Evolutionary conservation across 225 moss, liverwort and hornwort species (phyloP).

Genomic region (Sphagnum tenellum): DNA sequence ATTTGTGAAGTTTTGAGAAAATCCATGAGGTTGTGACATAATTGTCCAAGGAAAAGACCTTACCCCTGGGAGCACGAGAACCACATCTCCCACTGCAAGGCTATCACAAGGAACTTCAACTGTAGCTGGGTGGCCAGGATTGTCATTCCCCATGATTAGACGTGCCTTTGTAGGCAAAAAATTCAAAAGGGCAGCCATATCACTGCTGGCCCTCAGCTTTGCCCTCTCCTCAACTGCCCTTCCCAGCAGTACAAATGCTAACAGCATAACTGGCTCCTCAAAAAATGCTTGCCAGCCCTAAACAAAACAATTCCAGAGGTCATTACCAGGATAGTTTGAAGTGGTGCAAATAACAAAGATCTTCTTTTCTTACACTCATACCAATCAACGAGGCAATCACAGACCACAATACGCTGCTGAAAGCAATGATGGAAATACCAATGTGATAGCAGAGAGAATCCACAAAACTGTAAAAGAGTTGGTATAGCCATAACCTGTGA

Average conservation of each 20-base stretch:
- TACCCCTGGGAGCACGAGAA: slow-evolving; percentile 97
- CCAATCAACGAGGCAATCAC: too few relatives aligned
- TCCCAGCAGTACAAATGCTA: slow-evolving; percentile 92
- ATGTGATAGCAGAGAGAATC: too few relatives aligned
- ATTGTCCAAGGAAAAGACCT: slow-evolving; percentile 1
- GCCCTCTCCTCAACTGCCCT: slow-evolving; percentile 97
- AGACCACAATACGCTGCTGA: too few relatives aligned
- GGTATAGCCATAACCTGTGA: too few relatives aligned
- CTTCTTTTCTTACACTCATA: too few relatives aligned
- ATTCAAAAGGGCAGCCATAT: slow-evolving; percentile 88
- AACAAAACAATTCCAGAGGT: background rate
- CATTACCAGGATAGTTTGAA: too few relatives aligned
- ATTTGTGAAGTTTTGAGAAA: too few relatives aligned
- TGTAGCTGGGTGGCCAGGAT: slow-evolving; percentile 47
- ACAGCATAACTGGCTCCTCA: slow-evolving; percentile 96
- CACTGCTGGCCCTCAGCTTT: slow-evolving; percentile 96
- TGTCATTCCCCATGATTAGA: slow-evolving; percentile 55
- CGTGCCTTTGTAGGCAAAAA: slow-evolving; percentile 83
- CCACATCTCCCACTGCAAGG: slow-evolving; percentile 80
- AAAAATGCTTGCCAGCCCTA: slow-evolving; percentile 99
- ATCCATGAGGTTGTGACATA: too few relatives aligned
- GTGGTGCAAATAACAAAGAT: too few relatives aligned
- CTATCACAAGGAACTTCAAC: slow-evolving; percentile 80
- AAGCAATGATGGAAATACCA: too few relatives aligned
- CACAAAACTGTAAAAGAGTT: too few relatives aligned